phyloP scores from a whole-genome alignment of 768 basidiomycete genomes.

The Pisolithus marmoratus region DNA sequence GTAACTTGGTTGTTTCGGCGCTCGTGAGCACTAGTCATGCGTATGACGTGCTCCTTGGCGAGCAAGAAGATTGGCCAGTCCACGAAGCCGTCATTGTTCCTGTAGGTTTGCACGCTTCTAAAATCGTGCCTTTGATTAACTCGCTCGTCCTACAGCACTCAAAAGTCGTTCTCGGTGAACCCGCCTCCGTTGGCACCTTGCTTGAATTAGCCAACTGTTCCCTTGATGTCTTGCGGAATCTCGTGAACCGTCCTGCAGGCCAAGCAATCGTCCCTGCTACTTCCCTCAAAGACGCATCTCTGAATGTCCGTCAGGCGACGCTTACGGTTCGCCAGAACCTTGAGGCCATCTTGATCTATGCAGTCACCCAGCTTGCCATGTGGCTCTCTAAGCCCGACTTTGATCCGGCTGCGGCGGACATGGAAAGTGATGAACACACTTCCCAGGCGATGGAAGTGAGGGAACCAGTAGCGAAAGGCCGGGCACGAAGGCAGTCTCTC shows the following conservation, averaged over 20 bases:
- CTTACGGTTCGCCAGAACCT: conserved; percentile 54
- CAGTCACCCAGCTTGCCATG: conserved; percentile 72
- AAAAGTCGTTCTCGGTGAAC: conserved; percentile 77
- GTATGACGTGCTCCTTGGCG: conserved; percentile 57
- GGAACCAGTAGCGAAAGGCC: conserved; percentile 30
- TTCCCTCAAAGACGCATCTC: conserved; percentile 26
- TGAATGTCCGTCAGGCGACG: conserved; percentile 53
- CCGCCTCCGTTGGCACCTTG: conserved; percentile 79
- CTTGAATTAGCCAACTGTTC: conserved; percentile 80
- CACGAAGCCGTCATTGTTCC: conserved; percentile 67
- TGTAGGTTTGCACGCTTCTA: conserved; percentile 37
- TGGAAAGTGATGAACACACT: conserved; percentile 41
- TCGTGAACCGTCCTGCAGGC: conserved; percentile 55
- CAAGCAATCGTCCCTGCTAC: conserved; percentile 42
- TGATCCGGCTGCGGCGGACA: conserved; percentile 38
- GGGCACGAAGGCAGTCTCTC: conserved; percentile 39
- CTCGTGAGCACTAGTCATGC: conserved; percentile 66
- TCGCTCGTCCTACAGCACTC: conserved; percentile 51
- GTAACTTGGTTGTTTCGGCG: conserved; percentile 63
- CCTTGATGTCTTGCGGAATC: conserved; percentile 64
- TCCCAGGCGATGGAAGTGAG: conserved; percentile 9
- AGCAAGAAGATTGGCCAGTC: conserved; percentile 68
- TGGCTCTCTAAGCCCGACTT: conserved; percentile 73
- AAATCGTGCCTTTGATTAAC: background rate
- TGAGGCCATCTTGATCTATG: conserved; percentile 64